Base-by-base conservation (phyloP, 768 basidiomycete genomes). In the Rhizopogon salebrosus region DNA sequence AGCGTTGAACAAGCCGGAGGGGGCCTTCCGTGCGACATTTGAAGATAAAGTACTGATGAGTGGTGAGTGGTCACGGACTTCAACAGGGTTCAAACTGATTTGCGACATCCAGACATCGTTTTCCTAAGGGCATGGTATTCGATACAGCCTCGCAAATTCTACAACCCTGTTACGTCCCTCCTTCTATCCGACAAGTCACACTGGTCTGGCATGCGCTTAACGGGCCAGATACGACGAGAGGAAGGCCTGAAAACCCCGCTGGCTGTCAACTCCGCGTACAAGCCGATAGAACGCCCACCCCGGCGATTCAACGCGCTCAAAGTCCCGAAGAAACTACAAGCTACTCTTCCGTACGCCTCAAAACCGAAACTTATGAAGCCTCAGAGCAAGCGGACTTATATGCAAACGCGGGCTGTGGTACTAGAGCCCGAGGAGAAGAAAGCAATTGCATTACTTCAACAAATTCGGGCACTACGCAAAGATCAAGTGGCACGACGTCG, bases 51-150 rank as follows among this genome's bases (percentile, higher is more conserved):
- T 98, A 7, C 77, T 98, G 56, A 92, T 87, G 85, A 93, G 93
- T 60, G 94, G 94, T 95, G 67, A 53, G 89, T 79, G 0, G 34
- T 29, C 23, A 13, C 40, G 16, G 4, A 10, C 13, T 14, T 34
- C 35, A 3, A 10, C 7, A 20, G 7, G 16, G n/a, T 26, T 54
- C 10, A 1, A 3, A 10, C 18, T 27, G 31, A 20, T 43, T 34
- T 4, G 23, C 6, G 8, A n/a, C 20, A 42, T 41, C 38, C 51
- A 94, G 97, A 98, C 63, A 87, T 98, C 52, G 79, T 98, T 52
- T 98, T 99, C 76, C 75, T 99, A 8, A 82, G 95, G 22, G 93
- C 94, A 1, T 99, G 97, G 97, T 95, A 95, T 70, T 86, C 93
- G 22, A 85, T 99, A 51, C 85, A 94, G 66, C 95, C 97, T 5